Percentiles rank a stretch among this genome's conserved stretches.
phyloP scores from a whole-genome alignment of 768 basidiomycete species.

The Mycena rebaudengoi region DNA sequence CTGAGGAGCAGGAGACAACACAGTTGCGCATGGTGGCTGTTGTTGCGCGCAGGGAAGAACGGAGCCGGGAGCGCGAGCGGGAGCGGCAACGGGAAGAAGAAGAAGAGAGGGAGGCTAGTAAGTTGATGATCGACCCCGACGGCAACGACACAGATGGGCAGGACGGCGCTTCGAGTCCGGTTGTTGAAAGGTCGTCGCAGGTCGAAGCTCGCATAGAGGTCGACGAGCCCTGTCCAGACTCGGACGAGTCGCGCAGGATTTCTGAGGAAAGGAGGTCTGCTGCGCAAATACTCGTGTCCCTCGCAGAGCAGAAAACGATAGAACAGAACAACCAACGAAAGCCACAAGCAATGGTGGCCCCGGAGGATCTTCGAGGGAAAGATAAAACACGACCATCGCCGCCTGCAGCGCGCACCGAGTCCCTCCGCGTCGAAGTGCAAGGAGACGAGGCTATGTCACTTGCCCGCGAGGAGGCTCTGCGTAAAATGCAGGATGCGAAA shows the following conservation, averaged over 20 bases:
- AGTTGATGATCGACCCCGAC: constrained; percentile 4
- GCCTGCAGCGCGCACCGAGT: not conserved
- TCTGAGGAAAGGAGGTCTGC: no score
- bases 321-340: not conserved
- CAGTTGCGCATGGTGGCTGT: constrained; percentile 1
- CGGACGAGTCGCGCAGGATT: no score
- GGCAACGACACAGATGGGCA: not conserved
- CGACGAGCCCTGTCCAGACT: constrained; percentile 10
- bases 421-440: constrained; percentile 17
- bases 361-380: not conserved
- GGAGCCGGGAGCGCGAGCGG: not conserved
- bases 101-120: constrained; percentile 12
- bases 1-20: constrained; percentile 18
- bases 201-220: not conserved
- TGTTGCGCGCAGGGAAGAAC: not conserved
- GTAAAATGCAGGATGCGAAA: constrained; percentile 40
- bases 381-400: not conserved
- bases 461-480: constrained; percentile 39
- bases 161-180: not conserved
- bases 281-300: constrained; percentile 11
- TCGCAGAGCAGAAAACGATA: constrained; percentile 14
- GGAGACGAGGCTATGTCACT: constrained; percentile 25
- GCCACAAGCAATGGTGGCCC: not conserved
- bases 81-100: constrained; percentile 5
- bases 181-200: not conserved